Evolutionary conservation across 2,329 filamentous ascomycete genomes (phyloP).

Genomic region (Cladobotryum mycophilum): DNA sequence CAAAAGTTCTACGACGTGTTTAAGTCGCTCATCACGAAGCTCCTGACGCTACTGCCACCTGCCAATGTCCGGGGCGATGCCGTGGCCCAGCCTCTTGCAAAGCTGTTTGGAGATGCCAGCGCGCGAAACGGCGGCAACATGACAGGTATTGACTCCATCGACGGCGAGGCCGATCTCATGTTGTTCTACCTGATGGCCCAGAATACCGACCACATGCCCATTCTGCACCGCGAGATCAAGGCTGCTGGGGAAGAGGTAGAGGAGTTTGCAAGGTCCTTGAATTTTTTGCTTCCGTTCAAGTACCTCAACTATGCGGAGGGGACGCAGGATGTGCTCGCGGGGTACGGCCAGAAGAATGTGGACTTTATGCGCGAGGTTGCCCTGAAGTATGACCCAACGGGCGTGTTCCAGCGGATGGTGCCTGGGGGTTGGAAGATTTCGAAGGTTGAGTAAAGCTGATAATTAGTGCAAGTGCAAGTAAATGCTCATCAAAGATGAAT

Average conservation of each 20-base stretch:
- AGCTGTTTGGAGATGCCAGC: neutral
- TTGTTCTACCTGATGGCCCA: neutral
- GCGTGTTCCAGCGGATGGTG: conserved; percentile 7
- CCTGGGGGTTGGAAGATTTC: neutral
- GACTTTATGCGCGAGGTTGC: neutral
- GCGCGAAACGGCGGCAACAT: conserved; percentile 1
- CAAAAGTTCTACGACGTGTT: neutral
- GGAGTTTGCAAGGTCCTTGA: neutral
- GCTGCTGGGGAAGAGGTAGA: neutral
- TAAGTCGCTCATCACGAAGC: neutral
- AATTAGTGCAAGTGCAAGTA: too few relatives aligned
- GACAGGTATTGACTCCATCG: neutral
- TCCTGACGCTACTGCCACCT: neutral
- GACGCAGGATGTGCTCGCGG: conserved; percentile 2
- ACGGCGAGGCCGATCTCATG: neutral
- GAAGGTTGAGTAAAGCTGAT: too few relatives aligned
- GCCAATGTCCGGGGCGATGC: neutral
- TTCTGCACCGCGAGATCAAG: neutral
- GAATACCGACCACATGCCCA: neutral
- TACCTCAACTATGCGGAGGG: conserved; percentile 9
- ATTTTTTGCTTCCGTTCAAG: neutral
- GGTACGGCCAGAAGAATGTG: conserved; percentile 8
- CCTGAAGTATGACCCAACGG: conserved; percentile 5
- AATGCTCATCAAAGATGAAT: too few relatives aligned
- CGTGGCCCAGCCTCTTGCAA: neutral